phyloP scores from a whole-genome alignment of 2,329 filamentous ascomycete species.

The Talaromyces marneffei region DNA sequence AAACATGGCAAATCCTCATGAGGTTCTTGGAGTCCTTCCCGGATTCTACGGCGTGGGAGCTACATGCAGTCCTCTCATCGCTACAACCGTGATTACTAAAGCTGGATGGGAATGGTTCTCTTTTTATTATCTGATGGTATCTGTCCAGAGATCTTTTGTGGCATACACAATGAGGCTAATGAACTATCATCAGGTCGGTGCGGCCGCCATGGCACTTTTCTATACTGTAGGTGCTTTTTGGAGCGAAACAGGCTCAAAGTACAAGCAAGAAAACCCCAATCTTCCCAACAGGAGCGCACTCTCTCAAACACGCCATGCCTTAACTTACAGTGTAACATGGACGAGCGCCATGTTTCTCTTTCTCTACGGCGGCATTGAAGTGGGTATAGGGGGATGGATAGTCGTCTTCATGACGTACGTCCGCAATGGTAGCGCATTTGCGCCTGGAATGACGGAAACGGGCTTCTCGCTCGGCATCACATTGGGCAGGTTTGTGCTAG shows the following conservation, averaged over 20 bases:
- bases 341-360: conserved; percentile 65
- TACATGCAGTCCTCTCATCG: conserved; percentile 63
- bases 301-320: conserved; percentile 30
- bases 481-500: conserved; percentile 60
- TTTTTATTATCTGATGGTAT: conserved; percentile 69
- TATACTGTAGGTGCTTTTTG: conserved; percentile 19
- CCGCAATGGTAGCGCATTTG: conserved; percentile 57
- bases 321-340: conserved; percentile 60
- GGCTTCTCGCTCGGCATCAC: conserved; percentile 75
- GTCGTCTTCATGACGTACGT: conserved; percentile 72
- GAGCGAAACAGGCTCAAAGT: conserved; percentile 16
- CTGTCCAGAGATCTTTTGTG: neutral
- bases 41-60: conserved; percentile 65
- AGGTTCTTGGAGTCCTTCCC: conserved; percentile 66
- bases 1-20: conserved; percentile 67
- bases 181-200: conserved; percentile 15
- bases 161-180: neutral
- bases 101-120: conserved; percentile 58
- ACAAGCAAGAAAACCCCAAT: conserved; percentile 21
- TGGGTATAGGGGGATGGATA: conserved; percentile 58
- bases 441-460: conserved; percentile 62
- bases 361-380: conserved; percentile 68
- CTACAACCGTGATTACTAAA: conserved; percentile 65
- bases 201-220: conserved; percentile 15
- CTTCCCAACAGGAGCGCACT: conserved; percentile 10